Evolutionary conservation across 495 filamentous ascomycete genomes (phyloP), one percentile per base, ranked within the genome.

Genomic region (Talaromyces borbonicus): DNA sequence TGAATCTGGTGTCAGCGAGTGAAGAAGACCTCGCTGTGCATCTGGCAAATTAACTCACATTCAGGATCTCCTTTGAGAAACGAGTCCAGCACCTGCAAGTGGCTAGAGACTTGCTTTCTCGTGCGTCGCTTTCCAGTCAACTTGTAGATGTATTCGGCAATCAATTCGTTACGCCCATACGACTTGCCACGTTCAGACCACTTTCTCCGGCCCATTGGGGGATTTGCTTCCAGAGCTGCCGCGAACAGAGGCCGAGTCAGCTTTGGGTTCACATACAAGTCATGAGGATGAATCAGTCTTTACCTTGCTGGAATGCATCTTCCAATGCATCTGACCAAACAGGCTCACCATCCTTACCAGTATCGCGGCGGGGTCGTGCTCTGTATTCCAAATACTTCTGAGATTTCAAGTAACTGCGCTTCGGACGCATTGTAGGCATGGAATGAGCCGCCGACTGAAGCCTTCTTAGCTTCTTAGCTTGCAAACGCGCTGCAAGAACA

Each of bases 61-160:
- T 72, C 72, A 27, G 71, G 77, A 53, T 84, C 75, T 18, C 75
- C 69, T 46, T 73, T 70, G 50, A 90, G 70, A 55, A 89, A 85
- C 9, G 78, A 79, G 66, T 93, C 95, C 35, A 98, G 65, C n/a
- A 96, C 90, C 67, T 98, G 92, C 48, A 97, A 85, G 61, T 98
- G 92, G 53, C 90, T 96, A 0, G 90, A 96, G 7, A 98, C 85
- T 60, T 94, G 86, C 62, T 98, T 98, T 43, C 92, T 72, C 30
- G 60, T 70, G 47, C 88, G 77, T 25, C 58, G 55, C 53, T 75
- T 80, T 27, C 81, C 83, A 35, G 84, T 87, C 46, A 69, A 66
- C 47, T 77, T 75, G 52, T 74, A 79, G 38, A 98, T 84, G 53
- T 84, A 89, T 52, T 88, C 79, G 29, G 80, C 77, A 56, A 98